A percentile compares a stretch with the other conserved stretches of the same genome.
phyloP scores from a whole-genome alignment of 2,329 filamentous ascomycete species.

The Fusarium neocosmosporiellum region DNA sequence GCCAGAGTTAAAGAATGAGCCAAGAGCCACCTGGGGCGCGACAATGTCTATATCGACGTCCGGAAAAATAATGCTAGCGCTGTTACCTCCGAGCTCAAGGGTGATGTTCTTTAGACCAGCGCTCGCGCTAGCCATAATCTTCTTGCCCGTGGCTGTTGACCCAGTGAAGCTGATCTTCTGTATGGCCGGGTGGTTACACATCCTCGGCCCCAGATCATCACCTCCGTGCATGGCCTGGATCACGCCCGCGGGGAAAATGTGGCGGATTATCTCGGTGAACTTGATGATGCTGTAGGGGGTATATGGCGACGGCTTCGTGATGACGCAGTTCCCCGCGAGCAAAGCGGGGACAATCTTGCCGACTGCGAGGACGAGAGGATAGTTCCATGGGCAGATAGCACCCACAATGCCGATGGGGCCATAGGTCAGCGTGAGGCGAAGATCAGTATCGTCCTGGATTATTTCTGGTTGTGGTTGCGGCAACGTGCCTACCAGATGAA shows the following conservation, averaged over 20 bases:
- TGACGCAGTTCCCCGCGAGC: conserved; percentile 65
- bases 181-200: conserved; percentile 67
- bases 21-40: conserved; percentile 49
- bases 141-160: conserved; percentile 68
- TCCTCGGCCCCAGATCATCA: conserved; percentile 66
- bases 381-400: background rate
- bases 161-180: conserved; percentile 74
- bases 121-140: conserved; percentile 64
- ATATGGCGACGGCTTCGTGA: conserved; percentile 67
- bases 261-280: conserved; percentile 64
- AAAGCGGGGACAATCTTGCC: conserved; percentile 68
- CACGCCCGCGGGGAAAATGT: conserved; percentile 70
- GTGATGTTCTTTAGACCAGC: conserved; percentile 69
- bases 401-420: background rate
- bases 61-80: conserved; percentile 65
- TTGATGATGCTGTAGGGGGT: conserved; percentile 69
- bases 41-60: conserved; percentile 62
- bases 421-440: background rate
- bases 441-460: background rate
- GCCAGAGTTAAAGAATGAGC: conserved; percentile 67
- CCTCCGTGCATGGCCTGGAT: conserved; percentile 69
- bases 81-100: conserved; percentile 70
- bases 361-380: conserved; percentile 49
- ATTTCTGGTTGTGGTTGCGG: background rate
- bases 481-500: background rate